A percentile compares a stretch with the other conserved stretches of the same genome.
These are phyloP conservation scores for Termitomyces sp. DNA, from an alignment of 768 basidiomycete species.

Conservation along the genomic window DNA sequence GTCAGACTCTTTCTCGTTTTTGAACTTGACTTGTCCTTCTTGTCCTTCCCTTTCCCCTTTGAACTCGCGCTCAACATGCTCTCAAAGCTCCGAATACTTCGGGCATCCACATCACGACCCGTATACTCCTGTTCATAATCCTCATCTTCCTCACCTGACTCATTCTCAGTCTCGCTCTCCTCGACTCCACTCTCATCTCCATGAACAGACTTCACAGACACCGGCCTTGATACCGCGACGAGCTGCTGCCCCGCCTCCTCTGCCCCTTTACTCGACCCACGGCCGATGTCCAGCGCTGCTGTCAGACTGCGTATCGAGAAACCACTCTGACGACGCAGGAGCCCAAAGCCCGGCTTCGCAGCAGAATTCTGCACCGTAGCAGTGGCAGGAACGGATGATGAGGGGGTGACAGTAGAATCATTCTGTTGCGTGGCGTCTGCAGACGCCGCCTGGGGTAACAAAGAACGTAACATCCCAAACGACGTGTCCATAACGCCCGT, in stretches of 20 bases:
- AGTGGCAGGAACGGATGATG: not conserved
- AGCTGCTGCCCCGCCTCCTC: constrained; percentile 45
- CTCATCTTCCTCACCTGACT: constrained; percentile 32
- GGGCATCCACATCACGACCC: constrained; percentile 48
- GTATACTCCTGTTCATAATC: constrained; percentile 33
- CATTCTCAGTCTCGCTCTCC: constrained; percentile 18
- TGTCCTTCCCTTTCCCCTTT: constrained; percentile 17
- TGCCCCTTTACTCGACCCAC: constrained; percentile 26
- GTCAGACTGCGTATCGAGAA: constrained; percentile 80
- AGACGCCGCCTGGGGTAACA: constrained; percentile 49
- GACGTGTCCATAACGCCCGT: constrained; percentile 88
- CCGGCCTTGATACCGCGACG: constrained; percentile 39
- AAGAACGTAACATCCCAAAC: constrained; percentile 79
- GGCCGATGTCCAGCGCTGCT: constrained; percentile 52
- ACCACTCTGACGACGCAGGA: constrained; percentile 68
- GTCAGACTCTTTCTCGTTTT: constrained; percentile 63
- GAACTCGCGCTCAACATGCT: constrained; percentile 66
- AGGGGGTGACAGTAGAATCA: not conserved
- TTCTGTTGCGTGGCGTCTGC: not conserved
- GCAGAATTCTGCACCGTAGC: constrained; percentile 24
- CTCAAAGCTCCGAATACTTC: constrained; percentile 84
- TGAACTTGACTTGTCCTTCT: constrained; percentile 8
- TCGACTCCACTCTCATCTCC: constrained; percentile 29
- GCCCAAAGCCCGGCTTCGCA: constrained; percentile 52
- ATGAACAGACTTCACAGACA: constrained; percentile 25